phyloP scores from a whole-genome alignment of 805 yeast genomes.

The Huiozyma sinensis region DNA sequence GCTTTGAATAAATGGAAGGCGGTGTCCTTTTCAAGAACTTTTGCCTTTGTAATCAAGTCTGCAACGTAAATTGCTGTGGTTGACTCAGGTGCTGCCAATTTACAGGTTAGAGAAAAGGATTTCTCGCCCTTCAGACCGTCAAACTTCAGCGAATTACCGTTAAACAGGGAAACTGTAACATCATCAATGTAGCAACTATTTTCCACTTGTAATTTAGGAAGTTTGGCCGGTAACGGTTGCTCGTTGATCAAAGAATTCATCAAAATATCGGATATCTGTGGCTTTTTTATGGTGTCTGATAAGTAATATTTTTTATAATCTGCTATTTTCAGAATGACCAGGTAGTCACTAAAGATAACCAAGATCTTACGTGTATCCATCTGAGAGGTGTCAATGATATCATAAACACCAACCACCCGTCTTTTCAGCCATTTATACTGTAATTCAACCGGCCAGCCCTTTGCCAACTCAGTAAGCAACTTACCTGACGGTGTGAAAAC shows the following conservation, averaged over 20 bases:
- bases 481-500: conserved; percentile 89
- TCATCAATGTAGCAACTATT: conserved; percentile 57
- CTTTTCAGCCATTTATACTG: conserved; percentile 85
- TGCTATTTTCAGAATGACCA: conserved; percentile 50
- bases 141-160: conserved; percentile 19
- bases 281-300: conserved; percentile 22
- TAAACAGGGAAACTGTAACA: conserved; percentile 38
- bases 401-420: conserved; percentile 70
- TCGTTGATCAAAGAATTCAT: conserved; percentile 89
- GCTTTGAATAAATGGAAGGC: conserved; percentile 78
- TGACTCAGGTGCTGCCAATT: conserved; percentile 12
- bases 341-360: conserved; percentile 70
- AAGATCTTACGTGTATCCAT: conserved; percentile 40
- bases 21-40: conserved; percentile 63
- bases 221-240: conserved; percentile 51
- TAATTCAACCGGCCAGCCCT: conserved; percentile 77
- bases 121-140: conserved; percentile 16
- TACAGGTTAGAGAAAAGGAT: conserved; percentile 18
- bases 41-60: conserved; percentile 43
- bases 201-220: conserved; percentile 61
- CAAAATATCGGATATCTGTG: conserved; percentile 65
- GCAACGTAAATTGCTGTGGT: conserved; percentile 55
- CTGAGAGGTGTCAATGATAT: conserved; percentile 30
- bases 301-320: conserved; percentile 30
- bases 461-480: conserved; percentile 70